These are phyloP conservation scores for Paraglomus occultum DNA, from an alignment of 192 early-diverging fungal species.

Conservation along the genomic window DNA sequence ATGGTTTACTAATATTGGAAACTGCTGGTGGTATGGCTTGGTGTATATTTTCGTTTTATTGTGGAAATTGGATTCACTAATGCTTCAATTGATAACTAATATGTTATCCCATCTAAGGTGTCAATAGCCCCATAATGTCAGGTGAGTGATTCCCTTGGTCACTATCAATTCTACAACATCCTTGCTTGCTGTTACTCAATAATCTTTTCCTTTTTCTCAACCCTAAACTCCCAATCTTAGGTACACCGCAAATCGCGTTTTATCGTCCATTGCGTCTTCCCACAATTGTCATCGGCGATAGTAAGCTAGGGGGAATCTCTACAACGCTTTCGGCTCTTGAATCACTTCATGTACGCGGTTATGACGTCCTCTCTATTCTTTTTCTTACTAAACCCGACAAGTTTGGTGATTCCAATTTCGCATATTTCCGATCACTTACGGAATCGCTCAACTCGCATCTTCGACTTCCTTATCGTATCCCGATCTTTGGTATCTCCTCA, in stretches of 20 bases:
- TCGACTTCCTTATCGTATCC: constrained; percentile 24
- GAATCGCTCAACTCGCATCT: constrained; percentile 34
- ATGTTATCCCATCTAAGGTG: constrained; percentile 39
- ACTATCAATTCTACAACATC: constrained; percentile 24
- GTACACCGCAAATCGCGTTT: constrained; percentile 66
- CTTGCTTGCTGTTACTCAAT: no score
- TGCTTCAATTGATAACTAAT: not conserved
- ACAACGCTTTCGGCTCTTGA: constrained; percentile 78
- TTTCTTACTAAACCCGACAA: constrained; percentile 27
- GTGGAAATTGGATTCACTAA: not conserved
- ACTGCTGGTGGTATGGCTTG: constrained; percentile 67
- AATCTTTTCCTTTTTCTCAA: no score
- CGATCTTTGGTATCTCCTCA: constrained; percentile 43
- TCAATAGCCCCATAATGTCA: constrained; percentile 71
- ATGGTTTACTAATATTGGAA: constrained; percentile 61
- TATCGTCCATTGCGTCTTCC: constrained; percentile 68
- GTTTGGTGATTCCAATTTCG: constrained; percentile 56
- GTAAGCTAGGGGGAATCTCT: constrained; percentile 78
- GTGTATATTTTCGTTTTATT: no score
- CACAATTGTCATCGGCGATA: constrained; percentile 73
- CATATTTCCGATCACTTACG: constrained; percentile 55
- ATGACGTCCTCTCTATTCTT: constrained; percentile 64
- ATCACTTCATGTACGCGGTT: constrained; percentile 64
- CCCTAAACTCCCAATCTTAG: constrained; percentile 23
- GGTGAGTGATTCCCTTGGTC: constrained; percentile 41